Evolutionary conservation across 75 land plant species (phyloP).

Genomic region (Ceratopteris richardii): DNA sequence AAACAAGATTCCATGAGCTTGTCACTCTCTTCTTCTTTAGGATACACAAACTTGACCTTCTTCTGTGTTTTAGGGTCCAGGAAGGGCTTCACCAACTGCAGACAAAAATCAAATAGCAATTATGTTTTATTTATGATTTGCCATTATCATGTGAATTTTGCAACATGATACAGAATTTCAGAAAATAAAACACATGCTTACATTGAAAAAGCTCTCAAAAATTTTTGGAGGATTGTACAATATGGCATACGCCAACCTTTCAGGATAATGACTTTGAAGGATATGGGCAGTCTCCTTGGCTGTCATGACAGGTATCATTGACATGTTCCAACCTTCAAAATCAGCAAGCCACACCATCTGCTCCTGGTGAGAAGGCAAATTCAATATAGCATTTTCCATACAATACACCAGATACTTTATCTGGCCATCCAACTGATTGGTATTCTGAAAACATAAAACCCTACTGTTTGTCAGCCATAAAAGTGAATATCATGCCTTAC

Average conservation of each 20-base stretch:
- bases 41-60: conserved; percentile 81
- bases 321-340: conserved; percentile 46
- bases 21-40: conserved; percentile 36
- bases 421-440: conserved; percentile 49
- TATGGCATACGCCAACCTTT: conserved; percentile 52
- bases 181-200: conserved; percentile 18
- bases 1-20: conserved; percentile 56
- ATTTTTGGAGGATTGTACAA: conserved; percentile 68
- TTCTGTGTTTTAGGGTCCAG: conserved; percentile 67
- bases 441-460: conserved; percentile 36
- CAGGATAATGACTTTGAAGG: conserved; percentile 65
- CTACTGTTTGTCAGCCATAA: neutral
- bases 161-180: too few species aligned
- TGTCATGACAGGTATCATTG: conserved; percentile 46
- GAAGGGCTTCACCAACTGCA: conserved; percentile 83
- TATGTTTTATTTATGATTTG: too few species aligned
- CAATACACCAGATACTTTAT: conserved; percentile 61
- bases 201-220: conserved; percentile 64
- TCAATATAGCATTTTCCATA: conserved; percentile 76
- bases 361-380: conserved; percentile 53
- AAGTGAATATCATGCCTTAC: too few species aligned
- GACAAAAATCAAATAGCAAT: too few species aligned
- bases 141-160: too few species aligned
- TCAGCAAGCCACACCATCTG: conserved; percentile 83
- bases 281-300: conserved; percentile 64